Evolutionary conservation across 352 stramenopile species (phyloP).

Genomic region (Phytophthora foliorum): DNA sequence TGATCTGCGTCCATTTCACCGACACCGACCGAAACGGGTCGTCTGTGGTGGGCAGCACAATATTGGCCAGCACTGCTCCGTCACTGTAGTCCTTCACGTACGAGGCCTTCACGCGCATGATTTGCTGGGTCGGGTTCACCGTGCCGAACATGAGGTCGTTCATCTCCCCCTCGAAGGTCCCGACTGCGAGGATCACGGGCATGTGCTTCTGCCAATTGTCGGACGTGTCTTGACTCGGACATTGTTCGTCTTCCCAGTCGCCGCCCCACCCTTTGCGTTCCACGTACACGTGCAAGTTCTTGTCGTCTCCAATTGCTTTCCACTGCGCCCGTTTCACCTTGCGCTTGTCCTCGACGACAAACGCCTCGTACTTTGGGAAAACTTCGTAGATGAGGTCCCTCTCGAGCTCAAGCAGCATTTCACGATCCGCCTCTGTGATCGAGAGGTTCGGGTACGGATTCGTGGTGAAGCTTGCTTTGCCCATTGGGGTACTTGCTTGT

Average conservation of each 20-base stretch:
- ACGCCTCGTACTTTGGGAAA: conserved; percentile 40
- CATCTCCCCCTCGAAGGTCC: conserved; percentile 52
- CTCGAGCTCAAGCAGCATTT: conserved; percentile 31
- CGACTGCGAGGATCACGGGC: conserved; percentile 53
- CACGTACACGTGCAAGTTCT: conserved; percentile 41
- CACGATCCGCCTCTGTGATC: conserved; percentile 25
- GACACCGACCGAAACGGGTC: conserved; percentile 55
- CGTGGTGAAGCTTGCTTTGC: conserved; percentile 28
- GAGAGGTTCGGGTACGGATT: conserved; percentile 42
- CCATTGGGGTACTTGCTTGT: conserved; percentile 21
- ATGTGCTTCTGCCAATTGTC: conserved; percentile 39
- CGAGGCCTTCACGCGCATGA: conserved; percentile 61
- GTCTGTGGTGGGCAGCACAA: conserved; percentile 37
- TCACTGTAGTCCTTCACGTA: conserved; percentile 59
- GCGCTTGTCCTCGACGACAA: conserved; percentile 26
- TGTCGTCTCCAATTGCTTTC: conserved; percentile 38
- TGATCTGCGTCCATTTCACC: conserved; percentile 58
- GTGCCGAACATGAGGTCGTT: conserved; percentile 75
- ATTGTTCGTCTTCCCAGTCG: conserved; percentile 6
- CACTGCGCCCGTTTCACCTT: conserved; percentile 32
- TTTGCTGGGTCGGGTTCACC: conserved; percentile 49
- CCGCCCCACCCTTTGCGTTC: conserved; percentile 31
- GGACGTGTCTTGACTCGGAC: not conserved
- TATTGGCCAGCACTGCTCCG: conserved; percentile 46
- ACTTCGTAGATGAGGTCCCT: conserved; percentile 33